Percentiles rank a stretch among this genome's conserved stretches.
Conservation (phyloP, 768 basidiomycete genomes). For the Gymnopilus dilepis region DNA sequence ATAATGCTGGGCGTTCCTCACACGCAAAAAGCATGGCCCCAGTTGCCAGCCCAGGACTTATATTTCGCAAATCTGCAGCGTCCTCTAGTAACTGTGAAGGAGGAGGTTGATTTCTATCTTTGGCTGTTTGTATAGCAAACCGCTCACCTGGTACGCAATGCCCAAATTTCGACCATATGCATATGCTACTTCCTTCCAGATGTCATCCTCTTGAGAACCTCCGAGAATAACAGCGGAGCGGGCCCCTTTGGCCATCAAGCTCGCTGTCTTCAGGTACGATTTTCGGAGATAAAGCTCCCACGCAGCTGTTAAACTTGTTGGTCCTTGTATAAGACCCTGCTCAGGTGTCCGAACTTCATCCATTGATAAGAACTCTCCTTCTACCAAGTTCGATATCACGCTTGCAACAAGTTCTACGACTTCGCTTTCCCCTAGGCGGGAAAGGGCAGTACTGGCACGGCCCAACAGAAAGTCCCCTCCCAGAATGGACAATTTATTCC, state of each 20-base stretch:
- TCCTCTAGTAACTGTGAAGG: conserved; percentile 80
- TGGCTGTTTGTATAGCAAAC: background rate
- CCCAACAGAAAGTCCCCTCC: conserved; percentile 97
- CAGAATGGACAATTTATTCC: conserved; percentile 92
- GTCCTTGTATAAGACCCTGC: conserved; percentile 35
- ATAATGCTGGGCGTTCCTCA: conserved; percentile 80
- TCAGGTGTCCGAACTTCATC: conserved; percentile 51
- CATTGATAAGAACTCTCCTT: conserved; percentile 92
- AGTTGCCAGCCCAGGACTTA: conserved; percentile 56
- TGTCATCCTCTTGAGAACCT: conserved; percentile 75
- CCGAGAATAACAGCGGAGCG: conserved; percentile 89
- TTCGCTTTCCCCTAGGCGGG: conserved; percentile 84
- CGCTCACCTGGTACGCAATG: conserved; percentile 65
- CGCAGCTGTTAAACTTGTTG: conserved; percentile 45
- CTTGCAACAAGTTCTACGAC: conserved; percentile 93
- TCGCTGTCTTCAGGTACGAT: conserved; percentile 87
- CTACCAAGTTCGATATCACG: conserved; percentile 94
- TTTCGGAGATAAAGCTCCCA: conserved; percentile 76
- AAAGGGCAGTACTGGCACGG: conserved; percentile 85
- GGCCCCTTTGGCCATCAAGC: conserved; percentile 87
- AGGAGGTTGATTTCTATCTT: conserved; percentile 10
- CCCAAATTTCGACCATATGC: conserved; percentile 90
- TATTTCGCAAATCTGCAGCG: conserved; percentile 68
- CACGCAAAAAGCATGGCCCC: conserved; percentile 88
- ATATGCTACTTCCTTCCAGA: conserved; percentile 90